Evolutionary conservation across 192 early-diverging fungal species (phyloP), one percentile per base, ranked within the genome.

Genomic region (Backusella tuberculispora): DNA sequence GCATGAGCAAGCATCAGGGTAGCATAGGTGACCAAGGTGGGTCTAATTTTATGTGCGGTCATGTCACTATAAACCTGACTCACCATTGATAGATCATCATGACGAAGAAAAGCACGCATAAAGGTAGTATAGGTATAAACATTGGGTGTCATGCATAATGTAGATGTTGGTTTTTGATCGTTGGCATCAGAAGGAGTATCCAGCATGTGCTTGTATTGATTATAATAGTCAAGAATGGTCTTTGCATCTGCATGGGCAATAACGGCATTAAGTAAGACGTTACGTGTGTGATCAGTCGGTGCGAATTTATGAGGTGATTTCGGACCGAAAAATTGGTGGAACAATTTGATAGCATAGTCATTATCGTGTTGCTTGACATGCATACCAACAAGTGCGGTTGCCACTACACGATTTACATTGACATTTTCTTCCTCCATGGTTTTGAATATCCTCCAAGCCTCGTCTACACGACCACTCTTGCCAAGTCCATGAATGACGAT

Each of bases 1-100:
- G 78, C 78, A 69, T 75, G 74, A 8, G 81, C 83, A n/a, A 80
- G 74, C 75, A 85, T 82, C 14, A 85, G 47, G 26, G 71, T 80
- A 7, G 72, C 63, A 74, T 76, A 83, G 0, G 83, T 85, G 5
- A 74, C 71, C 14, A 78, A 21, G n/a, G 76, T 74, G 13, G 81
- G 78, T 12, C 48, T 69, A 29, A 85, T 50, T 9, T 70, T 9
- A 7, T 53, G 73, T 45, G 64, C 14, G 5, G 67, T 37, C 81
- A 85, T 85, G 42, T 82, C 78, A 43, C 70, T 24, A 72, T 78
- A 80, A 14, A 82, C 71, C 24, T 75, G 45, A 50, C 67, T 67
- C 6, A 80, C 78, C 53, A 74, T 72, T 5, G 14, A 34, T 21
- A 78, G 53, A 29, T 76, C 68, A 43, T 77, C 45, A 50, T 60